phyloP scores from a whole-genome alignment of 495 filamentous ascomycete species.

The Aspergillus indologenus region DNA sequence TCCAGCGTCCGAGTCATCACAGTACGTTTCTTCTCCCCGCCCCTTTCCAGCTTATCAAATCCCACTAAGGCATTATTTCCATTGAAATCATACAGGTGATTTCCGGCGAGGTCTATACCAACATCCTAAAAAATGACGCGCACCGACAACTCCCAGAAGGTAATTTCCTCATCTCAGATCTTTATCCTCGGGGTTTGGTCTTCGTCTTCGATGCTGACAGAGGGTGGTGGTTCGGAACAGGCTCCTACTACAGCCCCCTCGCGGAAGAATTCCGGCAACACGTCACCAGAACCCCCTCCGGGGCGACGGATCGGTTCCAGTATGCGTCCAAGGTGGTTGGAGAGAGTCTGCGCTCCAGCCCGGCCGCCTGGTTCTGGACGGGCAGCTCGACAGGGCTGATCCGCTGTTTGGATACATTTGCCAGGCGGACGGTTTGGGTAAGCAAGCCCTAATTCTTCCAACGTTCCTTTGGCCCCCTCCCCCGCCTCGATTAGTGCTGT shows the following conservation, averaged over 20 bases:
- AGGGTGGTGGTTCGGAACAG: no score
- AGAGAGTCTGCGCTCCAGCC: neutral
- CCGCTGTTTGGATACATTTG: neutral
- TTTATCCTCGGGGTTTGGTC: no score
- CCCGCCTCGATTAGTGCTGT: no score
- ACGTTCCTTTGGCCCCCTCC: no score
- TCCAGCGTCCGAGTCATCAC: conserved; percentile 14
- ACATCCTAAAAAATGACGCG: conserved; percentile 28
- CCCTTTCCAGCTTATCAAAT: no score
- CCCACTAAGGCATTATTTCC: no score
- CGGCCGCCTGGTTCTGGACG: conserved; percentile 3
- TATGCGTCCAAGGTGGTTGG: neutral
- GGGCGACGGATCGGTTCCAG: neutral
- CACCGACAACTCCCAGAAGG: conserved; percentile 22
- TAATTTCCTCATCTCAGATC: neutral
- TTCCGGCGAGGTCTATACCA: conserved; percentile 33
- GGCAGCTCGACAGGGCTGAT: neutral
- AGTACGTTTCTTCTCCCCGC: no score
- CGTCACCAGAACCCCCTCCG: conserved; percentile 3
- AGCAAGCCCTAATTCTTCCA: neutral
- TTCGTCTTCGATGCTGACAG: no score
- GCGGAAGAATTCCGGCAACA: conserved; percentile 8
- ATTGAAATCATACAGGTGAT: no score
- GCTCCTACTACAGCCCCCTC: conserved; percentile 7
- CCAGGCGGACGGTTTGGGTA: neutral